Evolutionary conservation across 192 early-diverging fungal species (phyloP), one percentile per base, ranked within the genome.

Genomic region (Endogone sp.): DNA sequence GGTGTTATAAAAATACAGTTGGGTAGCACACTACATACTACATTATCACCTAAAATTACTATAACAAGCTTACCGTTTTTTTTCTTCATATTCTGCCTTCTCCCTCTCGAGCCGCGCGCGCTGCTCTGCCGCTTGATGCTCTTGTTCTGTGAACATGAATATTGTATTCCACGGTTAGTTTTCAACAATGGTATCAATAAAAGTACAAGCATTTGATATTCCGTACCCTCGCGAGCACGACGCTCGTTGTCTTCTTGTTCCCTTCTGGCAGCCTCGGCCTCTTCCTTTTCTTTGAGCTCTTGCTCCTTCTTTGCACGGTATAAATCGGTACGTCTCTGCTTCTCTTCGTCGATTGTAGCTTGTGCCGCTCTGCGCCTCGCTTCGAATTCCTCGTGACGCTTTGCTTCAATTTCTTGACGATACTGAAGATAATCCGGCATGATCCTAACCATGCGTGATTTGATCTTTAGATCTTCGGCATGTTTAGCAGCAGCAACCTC

Each of bases 371-470:
- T 81, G 21, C 83, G 78, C 61, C 84, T 76, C 26, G 79, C 82
- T 37, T 81, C 80, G 65, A 83, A 83, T 32, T 87, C 79, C 57
- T 83, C 85, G 49, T 87, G 76, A 59, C 88, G 82, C 59, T 84
- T 81, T 8, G 79, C 74, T 66, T 91, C 84, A 26, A 86, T 84
- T 30, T 89, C 86, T n/a, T 79, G 74, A 21, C 86, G 85, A 24
- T 82, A 82, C 3, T 74, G 79, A 30, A 78, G 74, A 75, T 92
- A 97, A 76, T 98, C 96, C 25, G 77, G 86, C 64, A 91, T 60
- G 75, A 99, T 96, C 69, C 91, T 88, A 57, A 67, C 49, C 67
- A 99, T 81, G 29, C 97, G 91, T 37, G 69, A 61, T 85, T 98
- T 98, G 66, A 90, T 69, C 66, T 81, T 75, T 65, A 97, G 77